Base-by-base conservation (phyloP, 148 eudicot species). In the Amaranthus cruentus region DNA sequence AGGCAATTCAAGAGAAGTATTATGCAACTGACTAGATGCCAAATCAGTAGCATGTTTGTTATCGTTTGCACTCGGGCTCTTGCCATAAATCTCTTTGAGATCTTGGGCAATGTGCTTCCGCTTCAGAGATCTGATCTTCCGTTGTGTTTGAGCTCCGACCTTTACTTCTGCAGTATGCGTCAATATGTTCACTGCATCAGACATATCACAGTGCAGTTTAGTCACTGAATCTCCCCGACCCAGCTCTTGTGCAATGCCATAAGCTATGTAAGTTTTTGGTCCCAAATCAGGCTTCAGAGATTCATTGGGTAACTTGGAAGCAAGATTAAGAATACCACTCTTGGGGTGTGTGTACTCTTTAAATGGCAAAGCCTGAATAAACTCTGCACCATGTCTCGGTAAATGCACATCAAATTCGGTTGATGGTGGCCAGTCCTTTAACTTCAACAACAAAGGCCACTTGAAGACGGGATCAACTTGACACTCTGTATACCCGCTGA, bases 141-240 rank as follows among this genome's bases (percentile, higher is more conserved):
- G 56, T 46, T 78, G 84, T 12, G 71, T 28, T 58, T 50, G 15
- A 66, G 80, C 60, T 0, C 47, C 18, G 38, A 86, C 74, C 43
- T 44, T 70, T 50, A 78, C 69, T 55, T 65, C 83, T 38, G 83
- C 69, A 3, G 87, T 84, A 81, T 91, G 96, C 7, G 91, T 88
- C 81, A 88, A 69, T 48, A 90, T 84, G 76, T 89, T 87, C 70
- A 90, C 96, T 49, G 85, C 90, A 80, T 90, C 96, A 71, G 90
- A 85, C 87, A 84, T 86, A 75, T 86, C 88, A 18, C 87, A 90
- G 55, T 85, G 96, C 69, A 90, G 86, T 81, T 88, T 90, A 12
- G 92, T 86, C 54, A 90, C 96, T 47, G 96, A 90, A 69, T 88
- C 96, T 50, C 88, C 94, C 48, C 91, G 87, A 9, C 91, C 94